Base-by-base conservation (phyloP, 441 rosid genomes). In the Gossypium schwendimanii region DNA sequence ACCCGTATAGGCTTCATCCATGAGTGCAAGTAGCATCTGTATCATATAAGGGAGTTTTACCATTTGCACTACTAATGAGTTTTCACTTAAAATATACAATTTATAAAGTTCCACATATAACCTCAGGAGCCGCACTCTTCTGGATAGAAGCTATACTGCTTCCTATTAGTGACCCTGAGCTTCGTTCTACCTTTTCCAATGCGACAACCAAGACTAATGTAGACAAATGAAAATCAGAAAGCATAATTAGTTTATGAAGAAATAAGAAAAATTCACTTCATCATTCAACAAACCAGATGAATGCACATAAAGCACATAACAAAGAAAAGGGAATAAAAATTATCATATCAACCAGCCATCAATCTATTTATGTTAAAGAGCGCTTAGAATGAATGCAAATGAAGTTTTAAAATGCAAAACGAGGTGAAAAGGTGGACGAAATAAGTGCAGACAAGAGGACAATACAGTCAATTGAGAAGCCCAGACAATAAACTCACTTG, bases 401-500 rank as follows among this genome's bases (percentile, higher is more conserved):
- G 33, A 65, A 39, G 23, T 7, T 65, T 59, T 68, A 57, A 54
- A 44, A 6, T 45, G 57, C 39, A 39, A 5, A 41, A 63, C 23
- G 23, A 53, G 62, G 10, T 57, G 50, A 65, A 63, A 65, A 14
- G 36, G 55, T 50, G 21, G 39, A 15, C 11, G 57, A 69, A 11
- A 8, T 11, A 63, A 62, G 31, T 3, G 52, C 44, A 61, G 63
- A 7, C 12, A 31, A 18, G 17, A 52, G 73, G 62, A 45, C 2
- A 44, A 54, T 14, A 17, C 6, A 36, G 28, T 33, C 49, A 47
- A 26, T 12, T 26, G 60, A 41, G 53, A 63, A 63, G 68, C 57
- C 73, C 69, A 71, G 65, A 28, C 60, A 21, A 62, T 14, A 71
- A 80, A 83, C 88, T 86, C 78, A 94, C 99, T 82, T 77, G 99